Base-by-base conservation (phyloP, 352 stramenopile genomes). In the Plasmopara halstedii region DNA sequence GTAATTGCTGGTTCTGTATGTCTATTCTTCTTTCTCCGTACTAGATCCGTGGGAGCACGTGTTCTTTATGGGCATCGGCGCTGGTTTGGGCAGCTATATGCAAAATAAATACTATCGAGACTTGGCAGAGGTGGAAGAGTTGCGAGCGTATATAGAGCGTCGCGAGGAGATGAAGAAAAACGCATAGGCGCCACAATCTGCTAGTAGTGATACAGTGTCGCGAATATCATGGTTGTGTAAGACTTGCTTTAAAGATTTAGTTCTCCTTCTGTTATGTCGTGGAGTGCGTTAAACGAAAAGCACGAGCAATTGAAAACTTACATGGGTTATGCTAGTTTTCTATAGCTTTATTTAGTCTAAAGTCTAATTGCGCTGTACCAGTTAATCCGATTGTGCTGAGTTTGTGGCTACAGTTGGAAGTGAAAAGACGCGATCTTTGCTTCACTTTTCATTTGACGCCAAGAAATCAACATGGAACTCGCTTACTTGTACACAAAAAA, bases 401-500 rank as follows among this genome's bases (percentile, higher is more conserved):
- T 11, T 18, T 15, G 19, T 40, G 25, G 39, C 36, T 35, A 53
- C 45, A 15, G 19, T 39, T 47, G 20, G 23, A 20, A 41, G n/a
- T 35, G 47, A 58, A 68, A 52, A 32, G 60, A 62, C 56, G 56
- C 56, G 50, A 69, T 69, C 51, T 42, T 42, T 34, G 32, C 17
- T 26, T 44, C 58, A 64, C 21, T 61, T 57, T 44, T 41, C 39
- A 54, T 53, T 54, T 27, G 42, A 23, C 40, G 37, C 34, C 27
- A 10, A 52, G 32, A 15, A 11, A 29, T 26, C 23, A 46, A 15
- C n/a, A 94, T 95, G 82, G 83, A 96, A 64, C 77, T 95, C 27
- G 82, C 81, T 42, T 94, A 95, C 52, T 64, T 91, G 31, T 95
- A 96, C 53, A 94, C 79, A 9, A 96, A 96, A 67, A 64, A 79